These are phyloP conservation scores for Hypomontagnella monticulosa DNA, from an alignment of 495 filamentous ascomycete genomes.

Conservation along the genomic window DNA sequence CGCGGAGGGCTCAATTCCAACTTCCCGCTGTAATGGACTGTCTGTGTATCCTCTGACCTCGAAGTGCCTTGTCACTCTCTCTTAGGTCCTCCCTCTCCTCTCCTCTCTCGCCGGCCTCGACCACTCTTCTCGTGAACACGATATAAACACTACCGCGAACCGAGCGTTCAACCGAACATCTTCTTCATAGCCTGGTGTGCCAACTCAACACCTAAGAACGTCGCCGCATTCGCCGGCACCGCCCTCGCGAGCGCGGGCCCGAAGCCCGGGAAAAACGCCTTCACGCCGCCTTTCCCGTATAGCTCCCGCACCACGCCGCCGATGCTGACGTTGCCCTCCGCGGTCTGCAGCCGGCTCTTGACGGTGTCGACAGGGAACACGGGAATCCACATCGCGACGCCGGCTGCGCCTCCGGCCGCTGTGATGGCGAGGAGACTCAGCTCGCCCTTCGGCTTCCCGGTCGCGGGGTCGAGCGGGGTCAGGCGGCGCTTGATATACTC, in stretches of 20 bases:
- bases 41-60: no score
- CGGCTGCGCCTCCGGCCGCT: constrained; percentile 85
- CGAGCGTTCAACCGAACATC: constrained; percentile 65
- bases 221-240: constrained; percentile 90
- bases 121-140: no score
- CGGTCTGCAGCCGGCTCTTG: constrained; percentile 92
- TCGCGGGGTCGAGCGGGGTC: constrained; percentile 83
- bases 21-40: no score
- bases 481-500: constrained; percentile 89
- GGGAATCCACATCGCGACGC: constrained; percentile 98
- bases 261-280: constrained; percentile 97
- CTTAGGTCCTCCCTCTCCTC: no score
- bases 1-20: no score
- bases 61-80: no score
- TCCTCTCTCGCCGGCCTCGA: no score
- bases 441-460: constrained; percentile 74
- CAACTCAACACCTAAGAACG: constrained; percentile 77
- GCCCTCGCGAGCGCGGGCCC: constrained; percentile 92
- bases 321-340: constrained; percentile 86
- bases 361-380: constrained; percentile 98
- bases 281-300: constrained; percentile 80
- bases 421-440: constrained; percentile 85
- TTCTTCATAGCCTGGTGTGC: constrained; percentile 84
- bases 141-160: no score
- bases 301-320: constrained; percentile 79